Base-by-base conservation (phyloP, 257 asterid species). In the Ophiorrhiza pumila region DNA sequence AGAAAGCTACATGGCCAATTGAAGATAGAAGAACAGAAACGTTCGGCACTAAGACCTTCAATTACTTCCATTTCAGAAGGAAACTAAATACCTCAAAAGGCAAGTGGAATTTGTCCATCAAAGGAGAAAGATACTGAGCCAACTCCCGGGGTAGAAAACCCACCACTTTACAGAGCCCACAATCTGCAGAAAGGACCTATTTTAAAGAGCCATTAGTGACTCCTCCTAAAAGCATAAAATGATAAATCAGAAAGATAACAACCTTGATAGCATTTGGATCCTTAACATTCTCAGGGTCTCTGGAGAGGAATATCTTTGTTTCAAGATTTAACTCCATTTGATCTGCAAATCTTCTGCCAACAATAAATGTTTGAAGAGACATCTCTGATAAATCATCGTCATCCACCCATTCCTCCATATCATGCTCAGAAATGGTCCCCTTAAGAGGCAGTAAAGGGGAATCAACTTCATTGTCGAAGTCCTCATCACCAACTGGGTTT, bases 191-290 rank as follows among this genome's bases (percentile, higher is more conserved):
- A 79, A 85, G 81, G 72, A 94, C 98, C 98, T 94, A 87, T 34
- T 82, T 58, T 70, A 72, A 68, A 64, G 67, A 63, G 78, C 43
- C 76, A 55, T 57, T 75, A 42, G 46, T 70, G 53, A 42, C 50
- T 53, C 68, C 14, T 5, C 50, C 46, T 55, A 34, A 52, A 41
- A 72, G 61, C 43, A 57, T 17, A 56, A 66, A 77, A 35, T 15
- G 35, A 65, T 58, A 55, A 57, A 50, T 50, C 75, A 41, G 79
- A 63, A 72, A 76, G 23, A 37, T 49, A 47, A 71, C 49, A 83
- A 94, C 99, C 97, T 94, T 90, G 78, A 94, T 75, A 32, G 98
- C 97, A 74, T 90, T 90, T 76, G 80, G 81, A 84, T 94, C 99
- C 71, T 85, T 90, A 56, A 72, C 82, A 86, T 91, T 94, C 72